phyloP scores from a whole-genome alignment of 2,329 filamentous ascomycete genomes.

The Diaporthe ilicicola region DNA sequence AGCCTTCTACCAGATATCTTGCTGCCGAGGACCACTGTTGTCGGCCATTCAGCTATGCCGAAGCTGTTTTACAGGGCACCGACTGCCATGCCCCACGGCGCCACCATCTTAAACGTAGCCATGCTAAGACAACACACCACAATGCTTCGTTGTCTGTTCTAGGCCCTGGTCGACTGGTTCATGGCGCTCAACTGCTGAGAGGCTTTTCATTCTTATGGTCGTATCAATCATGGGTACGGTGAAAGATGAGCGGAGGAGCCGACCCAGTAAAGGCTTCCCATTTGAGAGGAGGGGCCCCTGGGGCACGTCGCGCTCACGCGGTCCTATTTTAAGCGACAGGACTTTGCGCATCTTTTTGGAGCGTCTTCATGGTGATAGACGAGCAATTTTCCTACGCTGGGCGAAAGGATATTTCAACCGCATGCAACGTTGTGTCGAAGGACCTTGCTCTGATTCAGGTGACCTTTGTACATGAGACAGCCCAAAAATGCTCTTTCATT shows the following conservation, averaged over 20 bases:
- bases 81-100: no score
- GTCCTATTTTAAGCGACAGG: background rate
- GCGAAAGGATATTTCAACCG: background rate
- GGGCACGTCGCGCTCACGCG: background rate
- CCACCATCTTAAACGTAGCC: background rate
- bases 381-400: background rate
- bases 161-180: fast-evolving
- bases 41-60: background rate
- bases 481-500: background rate
- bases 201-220: no score
- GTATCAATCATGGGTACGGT: no score
- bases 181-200: background rate
- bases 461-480: background rate
- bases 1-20: no score
- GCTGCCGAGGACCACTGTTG: background rate
- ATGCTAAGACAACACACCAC: background rate
- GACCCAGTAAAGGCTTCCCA: no score
- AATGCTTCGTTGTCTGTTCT: background rate
- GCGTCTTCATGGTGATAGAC: background rate
- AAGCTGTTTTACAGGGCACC: no score
- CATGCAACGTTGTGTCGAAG: slow-evolving; percentile 2
- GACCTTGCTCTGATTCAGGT: background rate
- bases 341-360: background rate
- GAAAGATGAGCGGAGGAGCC: background rate
- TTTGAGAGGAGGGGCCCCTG: background rate